These are phyloP conservation scores for Pterocarpus santalinus DNA, from an alignment of 306 rosid species.

Conservation along the genomic window DNA sequence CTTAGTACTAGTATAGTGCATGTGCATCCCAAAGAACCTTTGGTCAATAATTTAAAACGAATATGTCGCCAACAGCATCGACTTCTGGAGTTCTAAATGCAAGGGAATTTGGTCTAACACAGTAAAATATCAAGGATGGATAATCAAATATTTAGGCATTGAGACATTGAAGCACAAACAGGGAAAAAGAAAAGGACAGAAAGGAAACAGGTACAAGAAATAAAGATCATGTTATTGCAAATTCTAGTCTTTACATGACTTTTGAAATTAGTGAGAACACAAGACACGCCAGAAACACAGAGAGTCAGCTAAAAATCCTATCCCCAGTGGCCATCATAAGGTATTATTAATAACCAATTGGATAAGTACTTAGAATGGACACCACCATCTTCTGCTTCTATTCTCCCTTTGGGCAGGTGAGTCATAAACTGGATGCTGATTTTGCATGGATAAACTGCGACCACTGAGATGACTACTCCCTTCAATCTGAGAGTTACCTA, in stretches of 20 bases:
- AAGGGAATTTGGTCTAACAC: constrained; percentile 18
- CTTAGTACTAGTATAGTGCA: background rate
- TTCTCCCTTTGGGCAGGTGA: constrained; percentile 68
- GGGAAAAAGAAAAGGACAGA: background rate
- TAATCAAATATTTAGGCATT: constrained; percentile 9
- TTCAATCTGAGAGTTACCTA: constrained; percentile 71
- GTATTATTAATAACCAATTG: constrained; percentile 41
- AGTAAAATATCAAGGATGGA: constrained; percentile 23
- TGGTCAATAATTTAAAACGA: background rate
- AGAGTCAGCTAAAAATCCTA: constrained; percentile 44
- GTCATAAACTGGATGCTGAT: constrained; percentile 48
- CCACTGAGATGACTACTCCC: constrained; percentile 50
- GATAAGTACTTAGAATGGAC: constrained; percentile 60
- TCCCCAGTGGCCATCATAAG: constrained; percentile 36
- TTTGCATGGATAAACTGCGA: constrained; percentile 47
- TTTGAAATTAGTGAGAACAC: constrained; percentile 35
- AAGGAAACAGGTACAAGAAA: background rate
- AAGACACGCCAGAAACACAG: constrained; percentile 38
- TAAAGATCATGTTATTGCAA: constrained; percentile 14
- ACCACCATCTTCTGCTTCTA: constrained; percentile 93
- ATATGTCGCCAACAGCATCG: background rate
- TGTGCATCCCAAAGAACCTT: constrained; percentile 3
- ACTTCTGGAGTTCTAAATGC: background rate
- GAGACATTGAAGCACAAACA: constrained; percentile 44
- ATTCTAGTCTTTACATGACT: constrained; percentile 46